phyloP scores from a whole-genome alignment of 2,329 filamentous ascomycete species.

The Sclerotinia spermophila region DNA sequence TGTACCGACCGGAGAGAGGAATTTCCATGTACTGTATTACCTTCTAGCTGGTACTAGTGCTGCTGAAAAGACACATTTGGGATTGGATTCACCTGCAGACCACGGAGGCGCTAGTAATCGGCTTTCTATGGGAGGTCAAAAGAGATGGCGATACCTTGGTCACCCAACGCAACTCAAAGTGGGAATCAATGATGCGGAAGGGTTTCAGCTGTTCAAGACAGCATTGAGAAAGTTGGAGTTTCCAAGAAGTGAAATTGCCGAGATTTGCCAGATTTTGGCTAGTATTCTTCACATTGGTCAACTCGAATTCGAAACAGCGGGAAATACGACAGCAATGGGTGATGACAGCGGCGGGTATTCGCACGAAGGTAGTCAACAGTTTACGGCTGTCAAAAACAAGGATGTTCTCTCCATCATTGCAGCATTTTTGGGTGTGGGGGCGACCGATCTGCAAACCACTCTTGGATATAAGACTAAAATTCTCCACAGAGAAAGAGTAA shows the following conservation, averaged over 20 bases:
- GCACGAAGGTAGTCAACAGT: constrained; percentile 82
- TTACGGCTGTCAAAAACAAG: constrained; percentile 90
- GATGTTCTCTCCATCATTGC: constrained; percentile 82
- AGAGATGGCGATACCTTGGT: constrained; percentile 92
- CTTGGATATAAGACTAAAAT: constrained; percentile 97
- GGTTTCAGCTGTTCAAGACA: constrained; percentile 96
- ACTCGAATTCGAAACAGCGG: constrained; percentile 83
- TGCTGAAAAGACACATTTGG: constrained; percentile 84
- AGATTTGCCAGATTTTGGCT: constrained; percentile 92
- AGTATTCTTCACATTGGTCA: constrained; percentile 96
- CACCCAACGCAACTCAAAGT: constrained; percentile 97
- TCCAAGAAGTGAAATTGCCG: constrained; percentile 86
- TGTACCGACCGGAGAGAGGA: constrained; percentile 92
- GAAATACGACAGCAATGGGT: constrained; percentile 71
- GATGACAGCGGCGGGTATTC: constrained; percentile 97
- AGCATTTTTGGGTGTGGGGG: constrained; percentile 86
- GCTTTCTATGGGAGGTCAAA: constrained; percentile 52
- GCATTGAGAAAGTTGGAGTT: constrained; percentile 93
- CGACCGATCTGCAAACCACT: constrained; percentile 78
- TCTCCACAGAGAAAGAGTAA: constrained; percentile 93
- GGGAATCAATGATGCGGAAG: constrained; percentile 91
- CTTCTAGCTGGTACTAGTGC: constrained; percentile 86
- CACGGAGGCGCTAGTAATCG: constrained; percentile 44
- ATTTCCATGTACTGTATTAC: constrained; percentile 96
- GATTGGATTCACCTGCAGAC: constrained; percentile 44